Evolutionary conservation across 805 yeast species (phyloP).

Genomic region (Wickerhamomyces rabaulensis): DNA sequence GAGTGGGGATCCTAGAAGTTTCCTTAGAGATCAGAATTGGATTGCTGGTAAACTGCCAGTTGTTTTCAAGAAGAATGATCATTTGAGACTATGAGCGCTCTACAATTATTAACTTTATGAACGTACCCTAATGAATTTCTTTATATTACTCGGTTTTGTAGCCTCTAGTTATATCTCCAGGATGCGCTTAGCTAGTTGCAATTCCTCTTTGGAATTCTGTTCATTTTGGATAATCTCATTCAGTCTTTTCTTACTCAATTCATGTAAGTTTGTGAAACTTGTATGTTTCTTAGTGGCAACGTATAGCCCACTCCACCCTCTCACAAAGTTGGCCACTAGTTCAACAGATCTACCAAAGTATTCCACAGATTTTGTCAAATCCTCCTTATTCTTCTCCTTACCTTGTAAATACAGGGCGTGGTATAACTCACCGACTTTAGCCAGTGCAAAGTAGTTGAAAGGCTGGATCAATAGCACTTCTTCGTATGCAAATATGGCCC

Average conservation of each 20-base stretch:
- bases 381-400: slow-evolving; percentile 2
- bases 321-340: slow-evolving; percentile 57
- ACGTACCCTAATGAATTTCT: not conserved
- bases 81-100: slow-evolving; percentile 4
- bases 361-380: slow-evolving; percentile 26
- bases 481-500: slow-evolving; percentile 60
- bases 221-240: slow-evolving; percentile 12
- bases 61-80: slow-evolving; percentile 19
- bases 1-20: slow-evolving; percentile 62
- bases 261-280: slow-evolving; percentile 6
- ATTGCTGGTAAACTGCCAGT: slow-evolving; percentile 59
- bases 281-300: slow-evolving; percentile 27
- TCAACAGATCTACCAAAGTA: slow-evolving; percentile 71
- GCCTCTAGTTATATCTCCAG: not conserved
- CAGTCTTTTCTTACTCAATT: slow-evolving; percentile 10
- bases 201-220: slow-evolving; percentile 12
- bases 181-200: slow-evolving; percentile 2
- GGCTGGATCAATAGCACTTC: slow-evolving; percentile 71
- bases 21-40: slow-evolving; percentile 83
- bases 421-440: slow-evolving; percentile 56
- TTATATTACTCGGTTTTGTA: not conserved
- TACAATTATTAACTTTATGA: too few species aligned
- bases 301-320: slow-evolving; percentile 72
- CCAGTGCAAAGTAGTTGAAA: slow-evolving; percentile 59
- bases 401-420: slow-evolving; percentile 10